Evolutionary conservation across 495 filamentous ascomycete species (phyloP).

Genomic region (Trichodelitschia bisporula): DNA sequence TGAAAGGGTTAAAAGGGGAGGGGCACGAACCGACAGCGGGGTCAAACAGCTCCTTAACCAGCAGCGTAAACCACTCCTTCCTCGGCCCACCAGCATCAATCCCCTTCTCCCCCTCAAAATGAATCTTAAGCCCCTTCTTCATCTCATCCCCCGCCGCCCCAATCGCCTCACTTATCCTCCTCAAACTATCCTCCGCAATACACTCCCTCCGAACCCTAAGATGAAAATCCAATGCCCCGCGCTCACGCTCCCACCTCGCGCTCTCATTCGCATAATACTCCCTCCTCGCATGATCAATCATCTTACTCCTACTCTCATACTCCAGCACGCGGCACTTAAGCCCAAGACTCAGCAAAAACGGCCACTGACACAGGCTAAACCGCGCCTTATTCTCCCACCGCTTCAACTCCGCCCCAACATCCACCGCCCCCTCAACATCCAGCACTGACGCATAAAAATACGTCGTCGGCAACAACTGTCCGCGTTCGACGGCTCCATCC

Average conservation of each 20-base stretch:
- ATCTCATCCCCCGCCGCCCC: slow-evolving; percentile 59
- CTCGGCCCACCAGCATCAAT: slow-evolving; percentile 77
- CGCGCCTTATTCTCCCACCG: slow-evolving; percentile 57
- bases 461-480: slow-evolving; percentile 48
- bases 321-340: slow-evolving; percentile 86
- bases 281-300: slow-evolving; percentile 73
- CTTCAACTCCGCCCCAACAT: slow-evolving; percentile 74
- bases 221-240: too few relatives aligned
- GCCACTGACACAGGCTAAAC: slow-evolving; percentile 86
- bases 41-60: slow-evolving; percentile 82
- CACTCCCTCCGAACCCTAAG: slow-evolving; percentile 67
- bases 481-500: too few relatives aligned
- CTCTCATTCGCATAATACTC: slow-evolving; percentile 83
- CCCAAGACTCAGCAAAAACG: slow-evolving; percentile 81
- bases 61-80: slow-evolving; percentile 89
- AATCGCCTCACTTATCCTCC: slow-evolving; percentile 65
- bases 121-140: slow-evolving; percentile 77
- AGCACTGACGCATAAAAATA: slow-evolving; percentile 73
- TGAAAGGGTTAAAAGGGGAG: slow-evolving; percentile 1
- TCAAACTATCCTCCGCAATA: slow-evolving; percentile 74
- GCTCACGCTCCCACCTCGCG: too few relatives aligned
- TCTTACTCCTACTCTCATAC: slow-evolving; percentile 73
- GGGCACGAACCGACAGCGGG: slow-evolving; percentile 53
- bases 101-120: slow-evolving; percentile 75
- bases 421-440: slow-evolving; percentile 35